Percentiles rank a stretch among this genome's conserved stretches.
Evolutionary conservation across 148 eudicot species (phyloP).

Genomic region (Cornus kousa): DNA sequence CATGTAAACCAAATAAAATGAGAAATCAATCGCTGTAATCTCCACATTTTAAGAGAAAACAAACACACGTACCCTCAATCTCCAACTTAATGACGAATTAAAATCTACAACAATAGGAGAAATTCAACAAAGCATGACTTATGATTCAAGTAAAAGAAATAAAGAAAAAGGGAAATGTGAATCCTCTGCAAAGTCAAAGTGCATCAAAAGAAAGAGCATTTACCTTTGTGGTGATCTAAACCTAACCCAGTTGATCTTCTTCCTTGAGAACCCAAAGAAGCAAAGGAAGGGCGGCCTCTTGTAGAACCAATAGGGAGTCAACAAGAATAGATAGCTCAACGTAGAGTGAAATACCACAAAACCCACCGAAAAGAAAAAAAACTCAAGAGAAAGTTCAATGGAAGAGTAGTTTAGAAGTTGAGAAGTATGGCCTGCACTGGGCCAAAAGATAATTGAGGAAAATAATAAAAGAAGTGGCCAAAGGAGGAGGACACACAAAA

Average conservation of each 20-base stretch:
- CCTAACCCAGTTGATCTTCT: conserved; percentile 32
- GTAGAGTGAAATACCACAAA: conserved; percentile 15
- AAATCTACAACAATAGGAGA: background rate
- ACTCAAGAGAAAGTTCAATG: conserved; percentile 12
- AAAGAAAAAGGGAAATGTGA: background rate
- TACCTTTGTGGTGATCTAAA: conserved; percentile 32
- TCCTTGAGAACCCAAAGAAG: conserved; percentile 28
- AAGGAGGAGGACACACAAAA: conserved; percentile 24
- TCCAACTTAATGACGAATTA: conserved; percentile 11
- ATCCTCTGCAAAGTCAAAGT: background rate
- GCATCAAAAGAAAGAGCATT: conserved; percentile 9
- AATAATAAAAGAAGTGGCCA: conserved; percentile 14
- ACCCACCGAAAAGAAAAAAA: background rate
- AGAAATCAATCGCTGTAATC: background rate
- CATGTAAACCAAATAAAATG: background rate
- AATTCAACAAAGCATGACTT: conserved; percentile 13
- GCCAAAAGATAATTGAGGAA: conserved; percentile 29
- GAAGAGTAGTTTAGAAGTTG: conserved; percentile 37
- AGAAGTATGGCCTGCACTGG: conserved; percentile 31
- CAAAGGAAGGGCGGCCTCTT: conserved; percentile 23
- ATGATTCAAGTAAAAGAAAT: conserved; percentile 8
- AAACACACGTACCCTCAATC: conserved; percentile 1
- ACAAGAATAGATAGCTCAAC: conserved; percentile 34
- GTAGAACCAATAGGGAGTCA: conserved; percentile 15
- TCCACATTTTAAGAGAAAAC: background rate